Conservation (phyloP, 2,329 filamentous ascomycete species). For the Ceratocystis diversiconidia region DNA sequence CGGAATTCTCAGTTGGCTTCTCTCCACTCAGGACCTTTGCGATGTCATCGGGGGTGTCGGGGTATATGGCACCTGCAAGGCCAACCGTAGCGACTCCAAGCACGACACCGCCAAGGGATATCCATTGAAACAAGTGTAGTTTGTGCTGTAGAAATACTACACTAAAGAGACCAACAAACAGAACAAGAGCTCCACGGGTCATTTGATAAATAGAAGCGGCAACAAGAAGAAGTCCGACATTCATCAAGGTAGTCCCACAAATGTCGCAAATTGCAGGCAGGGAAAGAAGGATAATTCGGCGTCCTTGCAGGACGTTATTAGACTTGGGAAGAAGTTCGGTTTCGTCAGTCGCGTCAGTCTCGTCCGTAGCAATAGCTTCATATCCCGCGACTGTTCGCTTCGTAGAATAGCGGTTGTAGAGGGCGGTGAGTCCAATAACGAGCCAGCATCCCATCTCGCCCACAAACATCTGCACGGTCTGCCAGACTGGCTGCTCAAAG, state of each 20-base stretch:
- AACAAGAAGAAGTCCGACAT: slow-evolving; percentile 83
- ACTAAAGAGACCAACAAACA: slow-evolving; percentile 92
- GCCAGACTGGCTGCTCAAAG: slow-evolving; percentile 92
- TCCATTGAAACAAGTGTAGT: slow-evolving; percentile 82
- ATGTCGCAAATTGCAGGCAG: slow-evolving; percentile 89
- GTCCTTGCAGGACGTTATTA: slow-evolving; percentile 51
- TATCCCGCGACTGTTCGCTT: slow-evolving; percentile 41
- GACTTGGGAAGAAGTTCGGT: slow-evolving; percentile 34
- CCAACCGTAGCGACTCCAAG: slow-evolving; percentile 80
- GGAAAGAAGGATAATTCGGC: slow-evolving; percentile 59
- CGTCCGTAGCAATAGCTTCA: slow-evolving; percentile 43
- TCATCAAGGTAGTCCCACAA: slow-evolving; percentile 91
- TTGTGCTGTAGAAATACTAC: slow-evolving; percentile 74
- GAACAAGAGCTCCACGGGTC: slow-evolving; percentile 84
- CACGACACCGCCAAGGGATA: slow-evolving; percentile 74
- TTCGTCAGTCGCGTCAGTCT: slow-evolving; percentile 29
- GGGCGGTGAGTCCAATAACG: slow-evolving; percentile 56
- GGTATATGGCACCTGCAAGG: slow-evolving; percentile 70
- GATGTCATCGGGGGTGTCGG: slow-evolving; percentile 33
- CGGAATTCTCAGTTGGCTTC: slow-evolving; percentile 27
- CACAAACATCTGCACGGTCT: slow-evolving; percentile 96
- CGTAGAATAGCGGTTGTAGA: slow-evolving; percentile 46
- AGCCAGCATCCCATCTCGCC: slow-evolving; percentile 95
- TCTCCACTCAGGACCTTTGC: slow-evolving; percentile 25
- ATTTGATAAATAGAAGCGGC: slow-evolving; percentile 97